These are phyloP conservation scores for Batkoa obscura DNA, from an alignment of 371 early-diverging fungal genomes.

Conservation along the genomic window DNA sequence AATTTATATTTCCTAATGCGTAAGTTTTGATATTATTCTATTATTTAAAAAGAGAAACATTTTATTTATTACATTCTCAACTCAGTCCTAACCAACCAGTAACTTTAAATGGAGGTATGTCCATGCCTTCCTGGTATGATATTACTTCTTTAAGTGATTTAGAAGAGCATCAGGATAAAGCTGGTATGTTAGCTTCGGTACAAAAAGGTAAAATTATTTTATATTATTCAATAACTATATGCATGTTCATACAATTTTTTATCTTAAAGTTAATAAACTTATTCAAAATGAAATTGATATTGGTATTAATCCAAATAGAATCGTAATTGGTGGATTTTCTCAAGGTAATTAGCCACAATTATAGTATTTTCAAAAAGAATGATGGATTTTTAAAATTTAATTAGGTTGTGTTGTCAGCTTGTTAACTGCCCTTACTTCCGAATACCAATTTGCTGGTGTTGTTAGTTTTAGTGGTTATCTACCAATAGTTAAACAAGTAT, in stretches of 20 bases:
- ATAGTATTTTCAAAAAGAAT: too few species aligned
- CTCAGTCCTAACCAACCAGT: conserved; percentile 49
- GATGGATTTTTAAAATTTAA: neutral
- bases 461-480: conserved; percentile 59
- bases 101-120: conserved; percentile 63
- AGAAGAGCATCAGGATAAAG: conserved; percentile 45
- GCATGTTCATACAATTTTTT: too few species aligned
- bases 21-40: conserved; percentile 10
- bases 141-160: conserved; percentile 31
- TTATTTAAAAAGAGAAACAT: neutral
- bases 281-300: conserved; percentile 55
- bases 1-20: conserved; percentile 75
- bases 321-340: conserved; percentile 88
- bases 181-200: conserved; percentile 48
- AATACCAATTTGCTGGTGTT: conserved; percentile 37
- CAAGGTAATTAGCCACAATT: conserved; percentile 35
- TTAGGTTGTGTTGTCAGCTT: conserved; percentile 51
- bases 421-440: conserved; percentile 49
- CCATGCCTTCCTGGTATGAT: conserved; percentile 83
- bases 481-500: conserved; percentile 36
- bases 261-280: conserved; percentile 33
- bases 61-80: neutral
- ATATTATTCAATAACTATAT: neutral
- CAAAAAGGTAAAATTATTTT: conserved; percentile 20
- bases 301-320: conserved; percentile 65